Conservation (phyloP, 2,329 filamentous ascomycete species). For the Talaromyces sp. region DNA sequence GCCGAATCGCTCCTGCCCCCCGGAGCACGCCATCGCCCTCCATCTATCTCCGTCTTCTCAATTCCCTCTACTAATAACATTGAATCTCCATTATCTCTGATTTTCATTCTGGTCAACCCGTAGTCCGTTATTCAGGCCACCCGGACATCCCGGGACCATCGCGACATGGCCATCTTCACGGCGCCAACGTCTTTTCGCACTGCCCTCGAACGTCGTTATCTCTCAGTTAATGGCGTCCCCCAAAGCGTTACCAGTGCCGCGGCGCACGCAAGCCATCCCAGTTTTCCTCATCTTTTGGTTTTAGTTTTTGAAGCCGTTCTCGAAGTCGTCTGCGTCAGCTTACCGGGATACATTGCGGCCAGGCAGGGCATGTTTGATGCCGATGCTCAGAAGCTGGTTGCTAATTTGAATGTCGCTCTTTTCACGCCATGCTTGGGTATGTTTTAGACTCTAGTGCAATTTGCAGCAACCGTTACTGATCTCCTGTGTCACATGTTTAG, state of each 20-base stretch:
- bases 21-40: not conserved
- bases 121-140: not conserved
- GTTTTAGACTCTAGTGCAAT: slow-evolving; percentile 23
- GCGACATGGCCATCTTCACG: slow-evolving; percentile 38
- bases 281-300: slow-evolving; percentile 59
- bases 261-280: slow-evolving; percentile 42
- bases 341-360: slow-evolving; percentile 91
- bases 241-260: slow-evolving; percentile 17
- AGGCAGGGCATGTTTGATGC: slow-evolving; percentile 88
- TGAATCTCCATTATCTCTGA: not conserved
- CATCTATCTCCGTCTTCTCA: not conserved
- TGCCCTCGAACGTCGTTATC: slow-evolving; percentile 17
- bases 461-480: not conserved
- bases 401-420: slow-evolving; percentile 90
- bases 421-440: slow-evolving; percentile 95
- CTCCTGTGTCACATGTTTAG: slow-evolving; percentile 47
- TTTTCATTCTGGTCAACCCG: not conserved
- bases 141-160: not conserved
- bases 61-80: not conserved
- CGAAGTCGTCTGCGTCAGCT: slow-evolving; percentile 89
- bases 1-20: not conserved
- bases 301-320: slow-evolving; percentile 93
- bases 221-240: slow-evolving; percentile 13
- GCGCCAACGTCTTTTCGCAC: slow-evolving; percentile 40
- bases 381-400: slow-evolving; percentile 92